Evolutionary conservation across 2,329 filamentous ascomycete species (phyloP).

Genomic region (Penicillium sp.): DNA sequence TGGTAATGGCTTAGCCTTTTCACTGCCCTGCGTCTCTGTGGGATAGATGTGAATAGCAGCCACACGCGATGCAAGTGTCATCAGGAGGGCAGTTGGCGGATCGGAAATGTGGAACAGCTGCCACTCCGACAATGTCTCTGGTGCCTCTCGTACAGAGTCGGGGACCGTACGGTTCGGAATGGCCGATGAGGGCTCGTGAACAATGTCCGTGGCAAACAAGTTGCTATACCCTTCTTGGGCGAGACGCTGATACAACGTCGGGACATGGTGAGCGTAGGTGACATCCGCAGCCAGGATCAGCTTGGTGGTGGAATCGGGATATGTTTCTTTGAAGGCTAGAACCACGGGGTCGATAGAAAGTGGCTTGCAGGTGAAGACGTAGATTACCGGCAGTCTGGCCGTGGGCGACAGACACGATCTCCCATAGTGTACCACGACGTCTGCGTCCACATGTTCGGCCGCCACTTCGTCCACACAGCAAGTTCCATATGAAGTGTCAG

Average conservation of each 20-base stretch:
- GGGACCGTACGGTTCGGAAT: constrained; percentile 84
- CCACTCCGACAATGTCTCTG: constrained; percentile 64
- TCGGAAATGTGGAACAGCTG: constrained; percentile 83
- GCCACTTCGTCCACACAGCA: constrained; percentile 98
- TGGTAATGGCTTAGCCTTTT: constrained; percentile 47
- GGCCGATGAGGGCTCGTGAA: constrained; percentile 76
- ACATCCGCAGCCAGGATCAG: constrained; percentile 87
- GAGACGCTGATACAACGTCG: constrained; percentile 60
- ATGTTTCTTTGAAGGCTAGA: constrained; percentile 69
- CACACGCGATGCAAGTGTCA: constrained; percentile 84
- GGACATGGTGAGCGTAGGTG: constrained; percentile 78
- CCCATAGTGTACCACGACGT: constrained; percentile 93
- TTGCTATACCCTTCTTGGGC: constrained; percentile 68
- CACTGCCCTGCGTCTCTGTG: constrained; percentile 47
- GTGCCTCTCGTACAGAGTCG: constrained; percentile 48
- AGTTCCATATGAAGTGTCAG: constrained; percentile 93
- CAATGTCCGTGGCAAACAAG: constrained; percentile 70
- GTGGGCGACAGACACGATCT: constrained; percentile 90
- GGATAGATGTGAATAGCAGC: constrained; percentile 77
- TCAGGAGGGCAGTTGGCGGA: constrained; percentile 78
- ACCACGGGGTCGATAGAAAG: constrained; percentile 66
- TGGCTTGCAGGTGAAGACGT: constrained; percentile 79
- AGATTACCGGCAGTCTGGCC: constrained; percentile 81
- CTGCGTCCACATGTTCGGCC: constrained; percentile 87
- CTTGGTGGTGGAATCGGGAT: constrained; percentile 65